These are phyloP conservation scores for Pseudozyma sp. DNA, from an alignment of 1,284 basidiomycete species.

Conservation along the genomic window DNA sequence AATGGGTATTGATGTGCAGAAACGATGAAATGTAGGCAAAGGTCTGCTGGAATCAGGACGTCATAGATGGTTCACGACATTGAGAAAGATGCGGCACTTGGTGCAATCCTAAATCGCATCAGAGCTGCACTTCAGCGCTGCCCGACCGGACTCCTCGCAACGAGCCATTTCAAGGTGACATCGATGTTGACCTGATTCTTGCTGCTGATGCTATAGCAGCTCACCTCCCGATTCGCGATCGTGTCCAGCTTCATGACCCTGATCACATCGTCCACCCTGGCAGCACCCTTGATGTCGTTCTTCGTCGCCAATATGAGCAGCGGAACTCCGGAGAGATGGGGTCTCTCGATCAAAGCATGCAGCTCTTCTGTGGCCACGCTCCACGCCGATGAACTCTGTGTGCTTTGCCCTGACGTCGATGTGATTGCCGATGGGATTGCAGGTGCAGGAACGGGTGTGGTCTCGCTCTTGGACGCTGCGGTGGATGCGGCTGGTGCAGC, in stretches of 20 bases:
- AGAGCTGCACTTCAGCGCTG: slow-evolving; percentile 23
- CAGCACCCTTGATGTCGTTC: slow-evolving; percentile 85
- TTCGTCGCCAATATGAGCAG: slow-evolving; percentile 96
- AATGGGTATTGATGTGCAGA: slow-evolving; percentile 15
- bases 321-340: slow-evolving; percentile 82
- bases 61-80: background rate
- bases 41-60: background rate
- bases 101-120: background rate
- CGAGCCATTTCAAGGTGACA: slow-evolving; percentile 72
- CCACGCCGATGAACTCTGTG: slow-evolving; percentile 44
- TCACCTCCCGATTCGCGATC: slow-evolving; percentile 76
- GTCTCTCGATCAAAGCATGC: slow-evolving; percentile 83
- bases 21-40: background rate
- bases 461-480: slow-evolving; percentile 12
- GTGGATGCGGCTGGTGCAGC: slow-evolving; percentile 8
- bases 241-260: slow-evolving; percentile 75
- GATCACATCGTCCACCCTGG: slow-evolving; percentile 87
- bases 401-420: slow-evolving; percentile 7
- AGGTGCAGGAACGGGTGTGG: background rate
- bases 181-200: slow-evolving; percentile 90
- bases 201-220: slow-evolving; percentile 75
- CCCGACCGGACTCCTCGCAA: slow-evolving; percentile 56
- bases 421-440: slow-evolving; percentile 1
- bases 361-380: slow-evolving; percentile 85
- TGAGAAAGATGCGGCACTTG: background rate